Evolutionary conservation across 2,329 filamentous ascomycete species (phyloP), one percentile per base, ranked within the genome.

Genomic region (Fusarium bulbicola): DNA sequence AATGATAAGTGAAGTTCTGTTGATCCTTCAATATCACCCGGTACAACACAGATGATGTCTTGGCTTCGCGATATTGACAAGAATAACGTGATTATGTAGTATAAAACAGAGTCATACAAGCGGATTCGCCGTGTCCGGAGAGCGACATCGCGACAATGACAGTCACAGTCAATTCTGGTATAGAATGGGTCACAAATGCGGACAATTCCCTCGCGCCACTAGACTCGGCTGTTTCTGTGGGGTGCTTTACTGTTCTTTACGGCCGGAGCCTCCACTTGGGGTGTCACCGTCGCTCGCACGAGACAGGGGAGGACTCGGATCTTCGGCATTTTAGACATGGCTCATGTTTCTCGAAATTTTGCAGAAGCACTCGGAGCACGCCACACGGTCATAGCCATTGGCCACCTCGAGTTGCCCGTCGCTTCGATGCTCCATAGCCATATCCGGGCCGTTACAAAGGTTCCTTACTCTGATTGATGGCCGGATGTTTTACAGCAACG

Each of bases 281-380:
- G 46, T 61, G 46, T 42, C 63, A 72, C 71, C 30, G 54, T 59
- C 20, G 54, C 69, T 74, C 74, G 75, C 72, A 76, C 74, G 75
- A 77, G 65, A 67, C 66, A 54, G 47, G 64, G 46, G 42, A 18
- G 8, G 32, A 18, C 30, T 72, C 75, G 75, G 74, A 36, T 70
- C 64, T 56, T 74, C 75, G 75, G 75, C 74, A 61, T 56, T 26
- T 52, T 46, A 63, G 70, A 45, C 52, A 63, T 73, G 74, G 66
- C 72, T 73, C 70, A 75, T 68, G 60, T 32, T 76, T 77, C 72
- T 75, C 66, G 75, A 77, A 77, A 74, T 49, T 72, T 67, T 74
- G 65, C 58, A 45, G 59, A 61, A 63, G 54, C 47, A 63, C 54
- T 42, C 14, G 39, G 45, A 36, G 15, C 37, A 49, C 52, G 32